Evolutionary conservation across 2,329 filamentous ascomycete species (phyloP).

Genomic region (Paramyrothecium sp.): DNA sequence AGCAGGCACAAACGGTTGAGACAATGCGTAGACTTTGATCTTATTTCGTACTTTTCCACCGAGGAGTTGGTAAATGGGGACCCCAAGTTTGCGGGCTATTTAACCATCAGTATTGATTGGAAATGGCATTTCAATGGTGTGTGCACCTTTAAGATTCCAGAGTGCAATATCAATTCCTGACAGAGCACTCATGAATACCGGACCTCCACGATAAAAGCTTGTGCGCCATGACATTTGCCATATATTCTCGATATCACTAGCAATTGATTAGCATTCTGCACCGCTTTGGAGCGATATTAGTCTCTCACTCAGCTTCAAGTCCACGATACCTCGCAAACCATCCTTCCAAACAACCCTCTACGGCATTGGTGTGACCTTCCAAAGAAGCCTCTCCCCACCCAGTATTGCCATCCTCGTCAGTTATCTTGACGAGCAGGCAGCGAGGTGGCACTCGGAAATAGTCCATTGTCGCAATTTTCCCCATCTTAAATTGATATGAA

Average conservation of each 20-base stretch:
- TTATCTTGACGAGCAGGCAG: conserved; percentile 78
- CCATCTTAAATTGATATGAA: conserved; percentile 18
- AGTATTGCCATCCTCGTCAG: conserved; percentile 59
- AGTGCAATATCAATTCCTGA: conserved; percentile 77
- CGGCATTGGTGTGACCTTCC: conserved; percentile 71
- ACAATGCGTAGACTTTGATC: conserved; percentile 71
- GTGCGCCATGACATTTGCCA: conserved; percentile 73
- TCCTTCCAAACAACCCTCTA: conserved; percentile 71
- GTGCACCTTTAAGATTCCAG: conserved; percentile 70
- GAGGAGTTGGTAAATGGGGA: conserved; percentile 71
- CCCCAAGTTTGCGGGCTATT: conserved; percentile 45
- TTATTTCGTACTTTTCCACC: conserved; percentile 72
- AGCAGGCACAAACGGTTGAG: too few species aligned
- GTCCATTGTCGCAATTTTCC: conserved; percentile 49
- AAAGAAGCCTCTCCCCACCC: conserved; percentile 79
- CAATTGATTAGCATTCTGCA: background rate
- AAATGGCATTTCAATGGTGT: rapidly evolving
- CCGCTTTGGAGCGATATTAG: rapidly evolving
- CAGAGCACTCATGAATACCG: conserved; percentile 77
- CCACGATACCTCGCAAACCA: conserved; percentile 62
- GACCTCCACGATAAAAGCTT: conserved; percentile 74
- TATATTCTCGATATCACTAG: conserved; percentile 74
- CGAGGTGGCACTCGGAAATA: conserved; percentile 74
- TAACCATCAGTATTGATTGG: background rate
- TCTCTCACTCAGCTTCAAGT: conserved; percentile 65